Evolutionary conservation across 805 yeast species (phyloP).

Genomic region (Starmerella khaoyaiensis): DNA sequence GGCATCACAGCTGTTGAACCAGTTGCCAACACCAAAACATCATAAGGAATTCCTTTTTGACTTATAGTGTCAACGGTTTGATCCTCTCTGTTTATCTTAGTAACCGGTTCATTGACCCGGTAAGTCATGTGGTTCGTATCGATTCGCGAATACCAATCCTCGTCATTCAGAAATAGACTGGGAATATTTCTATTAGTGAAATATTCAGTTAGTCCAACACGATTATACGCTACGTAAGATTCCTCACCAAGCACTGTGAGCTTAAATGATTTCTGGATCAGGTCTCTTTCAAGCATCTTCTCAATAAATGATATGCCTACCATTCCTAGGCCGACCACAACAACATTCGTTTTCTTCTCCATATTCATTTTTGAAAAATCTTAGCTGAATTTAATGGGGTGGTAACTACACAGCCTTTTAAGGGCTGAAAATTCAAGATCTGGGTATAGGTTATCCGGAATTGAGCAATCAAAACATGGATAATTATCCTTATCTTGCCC

Average conservation of each 20-base stretch:
- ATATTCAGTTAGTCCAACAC: conserved; percentile 26
- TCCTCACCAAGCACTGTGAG: conserved; percentile 30
- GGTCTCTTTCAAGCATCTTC: conserved; percentile 27
- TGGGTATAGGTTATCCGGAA: too few species aligned
- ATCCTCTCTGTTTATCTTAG: conserved; percentile 7
- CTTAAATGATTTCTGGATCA: conserved; percentile 22
- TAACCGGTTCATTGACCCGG: conserved; percentile 15
- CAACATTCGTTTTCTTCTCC: conserved; percentile 19
- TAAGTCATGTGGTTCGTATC: conserved; percentile 17
- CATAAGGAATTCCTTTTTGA: conserved; percentile 22
- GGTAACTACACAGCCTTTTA: too few species aligned
- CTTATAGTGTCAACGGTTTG: conserved; percentile 10
- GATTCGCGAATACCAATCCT: conserved; percentile 14
- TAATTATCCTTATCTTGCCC: too few species aligned
- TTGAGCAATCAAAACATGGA: too few species aligned
- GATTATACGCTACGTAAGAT: conserved; percentile 29
- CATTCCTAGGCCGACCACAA: conserved; percentile 32
- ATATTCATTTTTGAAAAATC: neutral
- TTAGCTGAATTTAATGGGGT: too few species aligned
- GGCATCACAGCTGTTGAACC: conserved; percentile 29
- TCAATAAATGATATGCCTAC: conserved; percentile 30
- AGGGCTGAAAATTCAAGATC: too few species aligned
- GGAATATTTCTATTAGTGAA: conserved; percentile 13
- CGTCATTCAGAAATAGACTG: conserved; percentile 13
- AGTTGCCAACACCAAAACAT: conserved; percentile 26